Evolutionary conservation across 2,329 filamentous ascomycete species (phyloP), one percentile per base, ranked within the genome.

Genomic region (Pseudocercospora eumusae): DNA sequence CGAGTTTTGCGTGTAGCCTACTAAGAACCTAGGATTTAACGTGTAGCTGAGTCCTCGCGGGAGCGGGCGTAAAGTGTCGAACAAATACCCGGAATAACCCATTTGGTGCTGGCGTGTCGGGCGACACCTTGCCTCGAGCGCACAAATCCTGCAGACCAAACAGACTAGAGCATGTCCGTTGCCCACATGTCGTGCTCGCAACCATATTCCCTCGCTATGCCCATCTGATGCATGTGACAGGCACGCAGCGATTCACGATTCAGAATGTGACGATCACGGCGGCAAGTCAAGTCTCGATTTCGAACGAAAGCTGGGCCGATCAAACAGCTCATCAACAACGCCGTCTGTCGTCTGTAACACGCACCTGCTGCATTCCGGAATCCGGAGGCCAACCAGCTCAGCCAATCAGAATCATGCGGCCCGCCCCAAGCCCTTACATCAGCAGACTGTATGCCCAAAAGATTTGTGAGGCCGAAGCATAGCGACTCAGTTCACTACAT

Each of bases 371-470:
- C 47, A 52, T 20, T 52, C 21, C 47, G 15, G 15, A 52, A 27
- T 25, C 44, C 23, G 44, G 13, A 47, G 18, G 4, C 21, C 52
- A 21, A n/a, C 28, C 18, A 23, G 15, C 28, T 13, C 20, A 2
- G 10, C 59, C 53, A 61, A 55, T 61, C 59, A 61, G 5, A 15
- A 33, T 13, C 13, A 21, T 45, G n/a, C 40, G 10, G n/a, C 15
- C 25, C 50, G 13, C 23, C 20, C 27, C 42, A 40, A 33, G 54
- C 54, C 52, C 60, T 54, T 20, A 40, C 36, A 40, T 40, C 36
- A 40, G 15, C 36, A 59, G 25, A 28, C 28, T 18, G 6, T 4
- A 8, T 11, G 21, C 18, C 44, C 44, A 47, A 18, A 20, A 15
- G 21, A 27, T 52, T 52, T 31, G 47, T n/a, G 15, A 23, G 25